Conservation (phyloP, 1,139 yeast species). For the Ogataea hybrid region DNA sequence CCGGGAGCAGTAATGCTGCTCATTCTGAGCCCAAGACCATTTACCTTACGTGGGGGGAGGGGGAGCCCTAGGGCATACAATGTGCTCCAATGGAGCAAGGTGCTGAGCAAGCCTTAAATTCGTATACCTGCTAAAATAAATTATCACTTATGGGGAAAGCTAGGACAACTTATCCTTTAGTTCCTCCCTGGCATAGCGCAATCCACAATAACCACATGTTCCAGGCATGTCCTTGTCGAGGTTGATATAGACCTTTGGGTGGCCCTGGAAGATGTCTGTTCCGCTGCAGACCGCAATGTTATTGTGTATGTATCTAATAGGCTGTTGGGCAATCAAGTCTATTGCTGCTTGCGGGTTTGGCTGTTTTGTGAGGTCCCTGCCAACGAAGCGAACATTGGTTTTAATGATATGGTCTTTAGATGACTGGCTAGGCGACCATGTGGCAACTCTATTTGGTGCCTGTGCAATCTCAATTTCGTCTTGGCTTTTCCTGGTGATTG, state of each 20-base stretch:
- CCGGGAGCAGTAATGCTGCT: too few relatives aligned
- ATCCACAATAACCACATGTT: slow-evolving; percentile 80
- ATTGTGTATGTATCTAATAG: slow-evolving; percentile 55
- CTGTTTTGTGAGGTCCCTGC: slow-evolving; percentile 63
- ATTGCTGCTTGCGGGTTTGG: slow-evolving; percentile 86
- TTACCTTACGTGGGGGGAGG: too few relatives aligned
- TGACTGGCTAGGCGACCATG: slow-evolving; percentile 74
- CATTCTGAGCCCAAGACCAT: too few relatives aligned
- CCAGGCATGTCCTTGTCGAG: slow-evolving; percentile 72
- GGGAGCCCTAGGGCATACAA: too few relatives aligned
- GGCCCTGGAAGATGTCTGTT: slow-evolving; percentile 66
- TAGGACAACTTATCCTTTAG: slow-evolving; percentile 22
- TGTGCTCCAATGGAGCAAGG: too few relatives aligned
- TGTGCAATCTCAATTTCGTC: slow-evolving; percentile 39
- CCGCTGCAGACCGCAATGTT: slow-evolving; percentile 84
- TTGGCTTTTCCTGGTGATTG: slow-evolving; percentile 18
- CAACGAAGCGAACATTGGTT: slow-evolving; percentile 67
- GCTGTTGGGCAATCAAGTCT: slow-evolving; percentile 74
- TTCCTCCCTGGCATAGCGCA: slow-evolving; percentile 53
- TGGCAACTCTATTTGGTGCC: slow-evolving; percentile 69
- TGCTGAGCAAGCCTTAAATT: too few relatives aligned
- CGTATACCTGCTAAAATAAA: not conserved
- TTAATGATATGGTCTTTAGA: slow-evolving; percentile 57
- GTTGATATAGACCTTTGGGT: slow-evolving; percentile 80
- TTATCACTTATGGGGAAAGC: not conserved